Conservation (phyloP, 352 stramenopile genomes). For the Phytopythium boreale region DNA sequence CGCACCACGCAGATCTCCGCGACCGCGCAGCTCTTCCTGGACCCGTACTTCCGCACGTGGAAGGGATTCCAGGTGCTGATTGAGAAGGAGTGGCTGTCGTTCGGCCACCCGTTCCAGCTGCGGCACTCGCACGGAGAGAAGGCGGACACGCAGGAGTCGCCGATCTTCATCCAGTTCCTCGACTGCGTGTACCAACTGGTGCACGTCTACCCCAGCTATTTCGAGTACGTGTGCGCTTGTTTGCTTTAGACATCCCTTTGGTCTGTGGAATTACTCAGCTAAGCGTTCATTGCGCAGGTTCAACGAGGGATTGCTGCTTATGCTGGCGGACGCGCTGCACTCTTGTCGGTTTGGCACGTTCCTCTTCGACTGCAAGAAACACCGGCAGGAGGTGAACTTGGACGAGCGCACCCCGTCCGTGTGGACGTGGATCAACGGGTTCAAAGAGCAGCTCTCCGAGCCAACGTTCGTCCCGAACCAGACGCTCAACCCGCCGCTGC, state of each 20-base stretch:
- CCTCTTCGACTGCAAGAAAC: conserved; percentile 94
- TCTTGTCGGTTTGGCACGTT: conserved; percentile 98
- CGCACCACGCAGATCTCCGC: conserved; percentile 88
- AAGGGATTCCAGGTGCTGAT: conserved; percentile 78
- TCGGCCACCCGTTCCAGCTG: conserved; percentile 81
- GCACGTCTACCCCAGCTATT: conserved; percentile 92
- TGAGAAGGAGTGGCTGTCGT: conserved; percentile 85
- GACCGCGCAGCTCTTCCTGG: conserved; percentile 63
- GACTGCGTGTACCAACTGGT: conserved; percentile 85
- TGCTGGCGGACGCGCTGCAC: conserved; percentile 95
- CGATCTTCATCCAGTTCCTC: conserved; percentile 86
- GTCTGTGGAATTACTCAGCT: background rate
- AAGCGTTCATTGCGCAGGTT: conserved; percentile 55
- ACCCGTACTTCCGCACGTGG: conserved; percentile 81
- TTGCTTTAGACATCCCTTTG: too few species aligned
- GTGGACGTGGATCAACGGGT: conserved; percentile 85
- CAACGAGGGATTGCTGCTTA: conserved; percentile 91
- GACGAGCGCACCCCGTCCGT: conserved; percentile 64
- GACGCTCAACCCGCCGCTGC: conserved; percentile 48
- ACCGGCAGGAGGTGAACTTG: conserved; percentile 52
- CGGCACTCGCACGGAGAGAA: conserved; percentile 76
- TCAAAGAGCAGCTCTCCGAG: conserved; percentile 57
- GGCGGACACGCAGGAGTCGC: conserved; percentile 73
- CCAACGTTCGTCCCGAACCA: conserved; percentile 46
- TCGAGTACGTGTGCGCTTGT: conserved; percentile 76